phyloP scores from a whole-genome alignment of 108 stramenopile species.

The Aurantiochytrium sp. region DNA sequence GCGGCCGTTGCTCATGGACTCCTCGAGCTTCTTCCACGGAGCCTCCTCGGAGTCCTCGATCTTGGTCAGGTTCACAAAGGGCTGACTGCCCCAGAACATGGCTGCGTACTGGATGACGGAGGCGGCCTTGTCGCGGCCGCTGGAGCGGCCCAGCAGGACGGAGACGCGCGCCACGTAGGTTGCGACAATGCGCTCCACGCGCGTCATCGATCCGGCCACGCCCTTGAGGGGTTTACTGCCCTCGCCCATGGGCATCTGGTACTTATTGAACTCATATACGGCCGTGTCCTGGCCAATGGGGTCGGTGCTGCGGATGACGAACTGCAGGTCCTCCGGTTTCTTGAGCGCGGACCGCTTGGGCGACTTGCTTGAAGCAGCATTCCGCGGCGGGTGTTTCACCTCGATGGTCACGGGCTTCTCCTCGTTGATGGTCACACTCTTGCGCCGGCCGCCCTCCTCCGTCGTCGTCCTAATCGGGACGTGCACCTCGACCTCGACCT shows the following conservation, averaged over 20 bases:
- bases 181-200: background rate
- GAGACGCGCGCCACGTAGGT: background rate
- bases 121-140: constrained; percentile 13
- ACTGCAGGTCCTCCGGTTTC: background rate
- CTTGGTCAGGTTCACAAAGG: background rate
- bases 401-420: too few relatives aligned
- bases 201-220: background rate
- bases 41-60: background rate
- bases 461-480: too few relatives aligned
- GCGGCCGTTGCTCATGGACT: constrained; percentile 20
- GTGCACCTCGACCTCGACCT: too few relatives aligned
- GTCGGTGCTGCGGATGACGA: background rate
- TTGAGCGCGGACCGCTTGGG: background rate
- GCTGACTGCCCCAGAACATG: constrained; percentile 20
- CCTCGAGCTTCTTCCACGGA: constrained; percentile 15
- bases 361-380: background rate
- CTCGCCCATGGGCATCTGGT: constrained; percentile 20
- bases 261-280: constrained; percentile 12
- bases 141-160: constrained; percentile 8
- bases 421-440: too few relatives aligned
- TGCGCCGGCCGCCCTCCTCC: too few relatives aligned
- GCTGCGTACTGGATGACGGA: background rate
- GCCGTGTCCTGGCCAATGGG: constrained; percentile 21
- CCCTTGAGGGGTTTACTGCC: background rate
- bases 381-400: too few relatives aligned